Evolutionary conservation across 257 asterid species (phyloP).

Genomic region (Ligustrum vulgare): DNA sequence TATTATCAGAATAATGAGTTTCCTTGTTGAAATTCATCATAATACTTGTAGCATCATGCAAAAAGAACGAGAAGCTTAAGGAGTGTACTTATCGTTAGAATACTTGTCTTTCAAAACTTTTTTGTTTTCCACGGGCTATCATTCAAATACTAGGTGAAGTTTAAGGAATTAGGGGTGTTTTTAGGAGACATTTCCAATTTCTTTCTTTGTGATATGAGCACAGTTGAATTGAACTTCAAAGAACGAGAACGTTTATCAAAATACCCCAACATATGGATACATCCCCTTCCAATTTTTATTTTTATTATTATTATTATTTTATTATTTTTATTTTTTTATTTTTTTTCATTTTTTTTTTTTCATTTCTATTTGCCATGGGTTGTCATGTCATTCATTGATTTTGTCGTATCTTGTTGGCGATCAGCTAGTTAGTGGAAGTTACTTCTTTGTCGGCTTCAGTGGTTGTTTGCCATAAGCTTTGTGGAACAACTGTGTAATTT

Average conservation of each 20-base stretch:
- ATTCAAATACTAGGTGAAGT: not conserved
- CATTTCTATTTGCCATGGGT: not conserved
- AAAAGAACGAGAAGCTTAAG: no score
- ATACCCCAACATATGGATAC: not conserved
- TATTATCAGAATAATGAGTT: not conserved
- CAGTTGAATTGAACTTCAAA: not conserved
- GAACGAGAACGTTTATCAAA: not conserved
- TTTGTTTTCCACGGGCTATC: not conserved
- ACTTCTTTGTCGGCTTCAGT: not conserved
- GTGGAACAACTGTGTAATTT: not conserved
- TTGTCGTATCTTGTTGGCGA: not conserved
- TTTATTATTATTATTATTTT: no score
- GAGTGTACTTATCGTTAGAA: no score
- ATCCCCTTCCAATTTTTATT: not conserved
- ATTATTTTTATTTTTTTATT: no score
- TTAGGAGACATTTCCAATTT: not conserved
- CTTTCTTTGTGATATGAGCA: not conserved
- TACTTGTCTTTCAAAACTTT: not conserved
- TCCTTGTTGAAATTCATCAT: not conserved
- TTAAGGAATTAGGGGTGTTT: not conserved
- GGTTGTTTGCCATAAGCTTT: conserved; percentile 1
- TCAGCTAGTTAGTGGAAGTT: not conserved
- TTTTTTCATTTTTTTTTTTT: not conserved
- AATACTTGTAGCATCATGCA: not conserved
- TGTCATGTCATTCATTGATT: not conserved